Evolutionary conservation across 2,329 filamentous ascomycete species (phyloP).

Genomic region (Aspergillus tanneri): DNA sequence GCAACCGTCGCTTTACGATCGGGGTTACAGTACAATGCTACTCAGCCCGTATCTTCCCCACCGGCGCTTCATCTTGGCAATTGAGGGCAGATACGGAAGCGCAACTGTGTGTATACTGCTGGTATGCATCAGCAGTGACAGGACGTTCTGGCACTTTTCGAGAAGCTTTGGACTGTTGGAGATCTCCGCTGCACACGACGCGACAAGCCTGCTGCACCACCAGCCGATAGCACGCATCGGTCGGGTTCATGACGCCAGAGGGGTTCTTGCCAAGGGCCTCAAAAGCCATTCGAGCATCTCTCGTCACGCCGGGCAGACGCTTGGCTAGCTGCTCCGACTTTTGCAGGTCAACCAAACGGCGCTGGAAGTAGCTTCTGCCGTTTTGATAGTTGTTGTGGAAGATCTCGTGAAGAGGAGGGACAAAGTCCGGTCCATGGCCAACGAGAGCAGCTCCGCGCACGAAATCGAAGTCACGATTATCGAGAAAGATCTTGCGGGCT

Average conservation of each 20-base stretch:
- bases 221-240: background rate
- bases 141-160: background rate
- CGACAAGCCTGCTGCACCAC: conserved; percentile 3
- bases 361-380: conserved; percentile 6
- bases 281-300: conserved; percentile 2
- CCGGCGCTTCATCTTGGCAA: conserved; percentile 4
- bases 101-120: conserved; percentile 1
- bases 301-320: conserved; percentile 4
- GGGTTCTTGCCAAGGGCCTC: background rate
- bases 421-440: conserved; percentile 3
- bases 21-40: conserved; percentile 1
- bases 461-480: conserved; percentile 5
- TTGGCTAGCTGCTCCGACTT: conserved; percentile 2
- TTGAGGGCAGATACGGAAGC: background rate
- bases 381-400: conserved; percentile 2
- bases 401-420: conserved; percentile 2
- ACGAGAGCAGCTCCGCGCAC: background rate
- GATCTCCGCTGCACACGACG: conserved; percentile 4
- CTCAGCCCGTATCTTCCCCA: conserved; percentile 1
- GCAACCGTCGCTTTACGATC: background rate
- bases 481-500: conserved; percentile 2
- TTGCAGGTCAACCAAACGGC: conserved; percentile 1
- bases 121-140: conserved; percentile 1
- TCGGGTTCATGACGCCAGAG: conserved; percentile 1
- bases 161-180: background rate